phyloP scores from a whole-genome alignment of 805 yeast species.

The Wickerhamomyces xylosicus region DNA sequence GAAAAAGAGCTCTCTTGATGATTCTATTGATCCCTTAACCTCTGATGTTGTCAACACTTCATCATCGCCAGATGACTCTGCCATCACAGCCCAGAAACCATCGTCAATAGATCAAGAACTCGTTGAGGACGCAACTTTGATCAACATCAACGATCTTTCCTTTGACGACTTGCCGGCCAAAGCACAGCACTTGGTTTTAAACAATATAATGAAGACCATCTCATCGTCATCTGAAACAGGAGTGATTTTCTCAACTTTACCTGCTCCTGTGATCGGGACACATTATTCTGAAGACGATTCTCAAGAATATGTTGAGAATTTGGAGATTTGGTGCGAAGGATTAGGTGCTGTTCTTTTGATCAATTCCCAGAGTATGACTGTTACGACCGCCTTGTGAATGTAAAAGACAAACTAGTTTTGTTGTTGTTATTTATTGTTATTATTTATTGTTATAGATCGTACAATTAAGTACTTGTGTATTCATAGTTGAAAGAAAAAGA shows the following conservation, averaged over 20 bases:
- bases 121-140: neutral
- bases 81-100: neutral
- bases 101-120: neutral
- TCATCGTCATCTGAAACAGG: constrained; percentile 61
- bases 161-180: constrained; percentile 87
- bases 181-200: constrained; percentile 82
- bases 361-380: constrained; percentile 92
- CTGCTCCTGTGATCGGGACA: constrained; percentile 80
- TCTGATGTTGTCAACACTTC: no score
- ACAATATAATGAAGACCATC: constrained; percentile 65
- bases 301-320: constrained; percentile 61
- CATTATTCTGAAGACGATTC: constrained; percentile 62
- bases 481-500: no score
- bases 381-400: constrained; percentile 72
- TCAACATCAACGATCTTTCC: constrained; percentile 30
- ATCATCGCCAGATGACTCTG: neutral
- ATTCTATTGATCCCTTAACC: no score
- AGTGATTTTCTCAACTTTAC: constrained; percentile 80
- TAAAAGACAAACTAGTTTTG: neutral
- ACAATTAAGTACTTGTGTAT: no score
- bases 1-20: no score
- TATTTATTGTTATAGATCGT: no score
- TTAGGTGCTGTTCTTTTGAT: constrained; percentile 70
- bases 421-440: no score
- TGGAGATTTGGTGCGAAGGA: constrained; percentile 72